Conservation (phyloP, 768 basidiomycete genomes). For the Amanita polypyramis region DNA sequence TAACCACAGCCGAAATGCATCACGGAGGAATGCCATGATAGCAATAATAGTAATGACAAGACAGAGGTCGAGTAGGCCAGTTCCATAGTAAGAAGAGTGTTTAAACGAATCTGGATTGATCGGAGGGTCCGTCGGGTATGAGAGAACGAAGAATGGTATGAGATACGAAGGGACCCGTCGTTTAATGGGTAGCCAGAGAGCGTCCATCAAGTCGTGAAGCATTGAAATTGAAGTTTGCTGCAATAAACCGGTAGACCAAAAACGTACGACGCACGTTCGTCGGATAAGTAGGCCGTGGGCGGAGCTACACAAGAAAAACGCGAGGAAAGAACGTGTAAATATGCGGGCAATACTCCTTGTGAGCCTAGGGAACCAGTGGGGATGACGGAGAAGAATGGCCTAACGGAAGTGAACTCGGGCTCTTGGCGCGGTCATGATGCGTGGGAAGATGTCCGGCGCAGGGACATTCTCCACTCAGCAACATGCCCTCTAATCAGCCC, state of each 20-base stretch:
- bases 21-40: slow-evolving; percentile 80
- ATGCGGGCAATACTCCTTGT: neutral
- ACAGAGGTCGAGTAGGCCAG: slow-evolving; percentile 70
- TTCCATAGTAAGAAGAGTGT: slow-evolving; percentile 56
- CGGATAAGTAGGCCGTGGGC: neutral
- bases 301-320: neutral
- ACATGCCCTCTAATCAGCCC: slow-evolving; percentile 26
- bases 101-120: slow-evolving; percentile 60
- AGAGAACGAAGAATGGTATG: slow-evolving; percentile 63
- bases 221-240: neutral
- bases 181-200: slow-evolving; percentile 8
- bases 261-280: slow-evolving; percentile 5
- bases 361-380: neutral
- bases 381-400: neutral
- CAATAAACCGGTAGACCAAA: neutral
- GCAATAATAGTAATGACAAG: slow-evolving; percentile 75
- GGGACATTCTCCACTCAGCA: neutral
- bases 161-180: slow-evolving; percentile 42
- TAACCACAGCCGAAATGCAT: slow-evolving; percentile 59
- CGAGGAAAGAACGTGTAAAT: neutral
- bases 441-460: neutral
- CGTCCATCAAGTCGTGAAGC: slow-evolving; percentile 11
- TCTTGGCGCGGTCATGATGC: neutral
- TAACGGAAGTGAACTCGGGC: neutral
- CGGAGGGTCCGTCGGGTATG: slow-evolving; percentile 53